A percentile compares a stretch with the other conserved stretches of the same genome.
Evolutionary conservation across 805 yeast species (phyloP).

Genomic region (Monosporozyma unispora): DNA sequence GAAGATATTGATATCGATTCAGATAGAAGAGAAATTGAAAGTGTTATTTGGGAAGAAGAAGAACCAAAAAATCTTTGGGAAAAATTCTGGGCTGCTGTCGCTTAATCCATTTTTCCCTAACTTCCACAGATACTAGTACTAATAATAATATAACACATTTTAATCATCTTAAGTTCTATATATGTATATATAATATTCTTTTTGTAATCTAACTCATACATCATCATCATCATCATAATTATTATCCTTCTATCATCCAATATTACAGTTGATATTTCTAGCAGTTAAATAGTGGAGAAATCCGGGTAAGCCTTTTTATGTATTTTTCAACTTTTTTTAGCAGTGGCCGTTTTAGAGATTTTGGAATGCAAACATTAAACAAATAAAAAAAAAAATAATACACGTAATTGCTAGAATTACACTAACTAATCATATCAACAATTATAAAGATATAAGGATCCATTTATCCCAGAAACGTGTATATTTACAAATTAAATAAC

Average conservation of each 20-base stretch:
- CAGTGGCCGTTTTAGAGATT: not conserved
- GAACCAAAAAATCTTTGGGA: constrained; percentile 45
- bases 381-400: no score
- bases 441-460: no score
- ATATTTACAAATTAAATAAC: no score
- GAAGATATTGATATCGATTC: constrained; percentile 58
- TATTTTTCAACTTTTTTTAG: not conserved
- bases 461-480: no score
- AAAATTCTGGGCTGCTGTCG: constrained; percentile 39
- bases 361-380: not conserved
- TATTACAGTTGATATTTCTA: no score
- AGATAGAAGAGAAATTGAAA: constrained; percentile 54
- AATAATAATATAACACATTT: not conserved
- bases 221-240: no score
- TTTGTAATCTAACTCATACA: not conserved
- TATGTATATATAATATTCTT: not conserved
- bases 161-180: not conserved
- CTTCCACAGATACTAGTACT: not conserved
- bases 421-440: no score
- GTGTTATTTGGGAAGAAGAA: constrained; percentile 44
- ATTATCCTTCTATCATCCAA: no score
- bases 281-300: no score
- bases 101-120: constrained; percentile 10
- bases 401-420: no score
- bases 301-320: not conserved